phyloP scores from a whole-genome alignment of 176 grass and related monocot species.

The Lolium rigidum region DNA sequence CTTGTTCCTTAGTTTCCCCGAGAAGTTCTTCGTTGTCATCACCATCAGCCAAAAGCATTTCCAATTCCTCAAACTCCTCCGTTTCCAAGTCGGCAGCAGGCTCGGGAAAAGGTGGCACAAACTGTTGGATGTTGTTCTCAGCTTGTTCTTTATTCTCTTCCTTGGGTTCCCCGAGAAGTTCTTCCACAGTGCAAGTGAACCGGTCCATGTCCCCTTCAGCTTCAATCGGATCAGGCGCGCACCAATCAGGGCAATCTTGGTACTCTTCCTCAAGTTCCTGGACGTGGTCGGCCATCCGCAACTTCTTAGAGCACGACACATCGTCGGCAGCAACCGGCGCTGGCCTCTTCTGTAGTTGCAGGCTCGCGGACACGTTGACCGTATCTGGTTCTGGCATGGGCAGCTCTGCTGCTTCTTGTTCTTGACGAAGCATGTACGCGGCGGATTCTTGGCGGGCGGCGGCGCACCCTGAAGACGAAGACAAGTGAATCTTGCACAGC shows the following conservation, averaged over 20 bases:
- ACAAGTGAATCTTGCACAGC: conserved; percentile 37
- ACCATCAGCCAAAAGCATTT: too few species aligned
- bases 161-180: too few species aligned
- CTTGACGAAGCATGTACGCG: background rate
- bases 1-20: too few species aligned
- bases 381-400: background rate
- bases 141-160: too few species aligned
- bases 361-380: background rate
- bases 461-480: background rate
- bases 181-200: too few species aligned
- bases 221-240: too few species aligned
- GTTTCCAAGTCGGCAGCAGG: too few species aligned
- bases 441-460: background rate
- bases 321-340: background rate
- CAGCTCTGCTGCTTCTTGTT: background rate
- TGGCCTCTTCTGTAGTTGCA: background rate
- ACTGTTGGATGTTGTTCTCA: too few species aligned
- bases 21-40: too few species aligned
- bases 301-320: background rate
- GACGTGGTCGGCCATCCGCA: background rate
- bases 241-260: background rate
- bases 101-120: too few species aligned
- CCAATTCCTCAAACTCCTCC: too few species aligned
- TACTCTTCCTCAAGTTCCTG: background rate
- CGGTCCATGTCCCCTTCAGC: too few species aligned